Evolutionary conservation across 1,284 basidiomycete genomes (phyloP).

Genomic region (Clitocybe nebularis): DNA sequence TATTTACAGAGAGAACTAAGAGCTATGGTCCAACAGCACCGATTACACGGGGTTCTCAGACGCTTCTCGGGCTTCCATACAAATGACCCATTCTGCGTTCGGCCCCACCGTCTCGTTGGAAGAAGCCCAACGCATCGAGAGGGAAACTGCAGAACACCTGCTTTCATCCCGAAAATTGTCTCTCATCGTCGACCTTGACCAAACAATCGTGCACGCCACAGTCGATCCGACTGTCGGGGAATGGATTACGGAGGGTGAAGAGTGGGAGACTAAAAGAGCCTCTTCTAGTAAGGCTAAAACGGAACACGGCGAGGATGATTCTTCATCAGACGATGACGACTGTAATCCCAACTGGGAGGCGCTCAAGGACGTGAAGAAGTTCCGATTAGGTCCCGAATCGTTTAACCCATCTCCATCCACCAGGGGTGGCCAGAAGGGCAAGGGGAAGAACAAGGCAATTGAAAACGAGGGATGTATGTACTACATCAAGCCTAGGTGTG

Average conservation of each 20-base stretch:
- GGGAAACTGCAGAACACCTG: constrained; percentile 76
- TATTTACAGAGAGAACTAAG: too few species aligned
- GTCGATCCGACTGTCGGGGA: constrained; percentile 98
- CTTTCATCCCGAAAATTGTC: constrained; percentile 79
- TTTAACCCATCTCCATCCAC: constrained; percentile 48
- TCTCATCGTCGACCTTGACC: constrained; percentile 97
- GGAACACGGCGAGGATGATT: constrained; percentile 20
- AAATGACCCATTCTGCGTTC: constrained; percentile 81
- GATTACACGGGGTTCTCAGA: constrained; percentile 87
- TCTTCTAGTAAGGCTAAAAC: constrained; percentile 23
- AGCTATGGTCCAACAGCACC: constrained; percentile 58
- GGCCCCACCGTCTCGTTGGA: constrained; percentile 77
- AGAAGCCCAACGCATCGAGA: constrained; percentile 88
- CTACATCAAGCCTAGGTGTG: constrained; percentile 93
- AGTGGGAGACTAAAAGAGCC: constrained; percentile 41
- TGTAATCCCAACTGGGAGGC: constrained; percentile 89
- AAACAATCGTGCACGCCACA: constrained; percentile 98
- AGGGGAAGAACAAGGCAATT: constrained; percentile 57
- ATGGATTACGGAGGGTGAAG: constrained; percentile 86
- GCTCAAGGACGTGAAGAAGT: constrained; percentile 84
- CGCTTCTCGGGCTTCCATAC: constrained; percentile 75
- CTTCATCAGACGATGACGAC: constrained; percentile 49
- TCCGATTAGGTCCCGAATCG: constrained; percentile 80
- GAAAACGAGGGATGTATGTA: constrained; percentile 87
- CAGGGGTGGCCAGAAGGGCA: constrained; percentile 30